phyloP scores from a whole-genome alignment of 129 eudicot genomes.

The Ambrosia artemisiifolia region DNA sequence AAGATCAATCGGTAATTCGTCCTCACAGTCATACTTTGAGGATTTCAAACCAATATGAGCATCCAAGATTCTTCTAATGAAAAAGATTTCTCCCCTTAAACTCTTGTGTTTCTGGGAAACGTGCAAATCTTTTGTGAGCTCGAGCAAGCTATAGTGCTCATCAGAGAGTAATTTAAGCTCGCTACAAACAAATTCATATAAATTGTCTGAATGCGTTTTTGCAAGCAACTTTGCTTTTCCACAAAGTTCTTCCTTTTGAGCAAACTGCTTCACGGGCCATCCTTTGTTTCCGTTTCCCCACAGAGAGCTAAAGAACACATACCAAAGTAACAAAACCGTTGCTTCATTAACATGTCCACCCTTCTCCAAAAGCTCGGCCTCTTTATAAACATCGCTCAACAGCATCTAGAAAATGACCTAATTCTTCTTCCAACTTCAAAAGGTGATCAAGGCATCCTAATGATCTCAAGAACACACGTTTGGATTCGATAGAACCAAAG shows the following conservation, averaged over 20 bases:
- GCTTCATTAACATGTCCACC: constrained; percentile 42
- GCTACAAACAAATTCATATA: constrained; percentile 35
- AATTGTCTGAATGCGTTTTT: constrained; percentile 13
- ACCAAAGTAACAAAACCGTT: constrained; percentile 31
- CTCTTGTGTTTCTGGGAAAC: constrained; percentile 25
- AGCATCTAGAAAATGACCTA: constrained; percentile 56
- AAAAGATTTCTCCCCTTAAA: constrained; percentile 40
- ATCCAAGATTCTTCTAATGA: constrained; percentile 46
- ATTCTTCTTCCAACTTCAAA: constrained; percentile 59
- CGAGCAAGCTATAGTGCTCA: constrained; percentile 32
- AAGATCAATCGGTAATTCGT: constrained; percentile 18
- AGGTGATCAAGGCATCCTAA: constrained; percentile 58
- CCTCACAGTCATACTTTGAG: constrained; percentile 51
- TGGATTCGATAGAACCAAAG: constrained; percentile 45
- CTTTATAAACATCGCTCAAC: constrained; percentile 50
- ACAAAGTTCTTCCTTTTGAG: constrained; percentile 41
- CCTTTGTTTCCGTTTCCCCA: constrained; percentile 46
- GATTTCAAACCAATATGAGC: constrained; percentile 23
- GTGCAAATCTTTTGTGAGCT: constrained; percentile 31
- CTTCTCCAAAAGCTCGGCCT: constrained; percentile 54
- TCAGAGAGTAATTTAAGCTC: constrained; percentile 41
- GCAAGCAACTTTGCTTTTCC: constrained; percentile 43
- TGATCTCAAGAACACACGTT: constrained; percentile 50
- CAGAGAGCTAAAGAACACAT: constrained; percentile 36
- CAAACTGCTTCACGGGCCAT: constrained; percentile 59